phyloP scores from a whole-genome alignment of 2,329 filamentous ascomycete species.

The Exophiala aquamarina region DNA sequence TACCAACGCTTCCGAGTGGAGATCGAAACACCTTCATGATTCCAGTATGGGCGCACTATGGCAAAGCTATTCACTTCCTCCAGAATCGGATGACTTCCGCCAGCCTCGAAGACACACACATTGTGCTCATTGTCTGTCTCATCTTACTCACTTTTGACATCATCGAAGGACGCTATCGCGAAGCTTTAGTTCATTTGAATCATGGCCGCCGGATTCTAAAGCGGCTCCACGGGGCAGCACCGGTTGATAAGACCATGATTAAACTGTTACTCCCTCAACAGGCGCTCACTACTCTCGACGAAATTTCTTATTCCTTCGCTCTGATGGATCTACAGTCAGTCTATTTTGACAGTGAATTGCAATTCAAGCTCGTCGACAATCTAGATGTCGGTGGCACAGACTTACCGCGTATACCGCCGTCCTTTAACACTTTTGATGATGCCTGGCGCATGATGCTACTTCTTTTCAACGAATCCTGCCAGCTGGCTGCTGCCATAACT shows the following conservation, averaged over 20 bases:
- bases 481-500: background rate
- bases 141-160: slow-evolving; percentile 2
- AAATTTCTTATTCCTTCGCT: slow-evolving; percentile 1
- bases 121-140: background rate
- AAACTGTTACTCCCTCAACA: background rate
- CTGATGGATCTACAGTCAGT: slow-evolving; percentile 2
- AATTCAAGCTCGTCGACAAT: slow-evolving; percentile 1
- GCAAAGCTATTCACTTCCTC: background rate
- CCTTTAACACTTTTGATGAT: background rate
- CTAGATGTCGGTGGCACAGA: background rate
- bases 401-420: background rate
- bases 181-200: background rate
- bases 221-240: background rate
- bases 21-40: background rate
- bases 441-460: background rate
- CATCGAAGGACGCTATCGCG: slow-evolving; percentile 2
- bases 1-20: background rate
- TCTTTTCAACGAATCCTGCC: background rate
- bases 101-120: background rate
- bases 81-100: background rate
- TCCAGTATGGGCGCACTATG: background rate
- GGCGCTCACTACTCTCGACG: background rate
- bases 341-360: background rate
- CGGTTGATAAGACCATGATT: background rate
- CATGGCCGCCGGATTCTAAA: slow-evolving; percentile 4